A percentile compares a stretch with the other conserved stretches of the same genome.
These are phyloP conservation scores for Noccaea caerulescens DNA, from an alignment of 345 rosid genomes.

Conservation along the genomic window DNA sequence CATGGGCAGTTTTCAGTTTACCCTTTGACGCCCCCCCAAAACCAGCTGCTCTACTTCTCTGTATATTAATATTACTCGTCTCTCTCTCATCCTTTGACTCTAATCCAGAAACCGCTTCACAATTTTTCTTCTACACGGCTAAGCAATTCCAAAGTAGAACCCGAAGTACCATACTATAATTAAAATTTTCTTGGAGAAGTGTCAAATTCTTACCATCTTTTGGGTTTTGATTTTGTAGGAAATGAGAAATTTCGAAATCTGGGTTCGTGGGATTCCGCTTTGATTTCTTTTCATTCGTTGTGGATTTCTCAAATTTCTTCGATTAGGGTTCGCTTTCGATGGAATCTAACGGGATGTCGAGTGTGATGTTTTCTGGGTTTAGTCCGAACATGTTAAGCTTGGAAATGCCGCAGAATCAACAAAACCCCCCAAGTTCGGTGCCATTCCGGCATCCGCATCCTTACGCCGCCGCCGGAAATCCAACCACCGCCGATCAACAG, in stretches of 20 bases:
- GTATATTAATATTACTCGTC: constrained; percentile 31
- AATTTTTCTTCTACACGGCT: not conserved
- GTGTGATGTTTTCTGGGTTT: constrained; percentile 70
- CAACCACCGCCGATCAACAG: constrained; percentile 45
- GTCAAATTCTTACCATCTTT: not conserved
- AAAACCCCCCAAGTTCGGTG: constrained; percentile 36
- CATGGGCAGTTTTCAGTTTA: constrained; percentile 61
- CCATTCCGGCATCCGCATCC: constrained; percentile 64
- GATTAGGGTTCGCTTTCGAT: constrained; percentile 40
- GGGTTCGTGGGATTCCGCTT: constrained; percentile 24
- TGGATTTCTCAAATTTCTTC: not conserved
- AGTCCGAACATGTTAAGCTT: constrained; percentile 76
- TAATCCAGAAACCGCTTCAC: not conserved
- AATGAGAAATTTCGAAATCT: constrained; percentile 17
- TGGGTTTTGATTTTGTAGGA: not conserved
- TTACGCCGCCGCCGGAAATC: constrained; percentile 46
- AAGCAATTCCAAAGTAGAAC: not conserved
- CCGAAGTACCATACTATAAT: not conserved
- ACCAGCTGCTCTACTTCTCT: constrained; percentile 54
- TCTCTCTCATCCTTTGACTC: constrained; percentile 23
- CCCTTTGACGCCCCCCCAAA: constrained; percentile 41
- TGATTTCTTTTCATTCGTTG: not conserved
- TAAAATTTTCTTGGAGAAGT: not conserved
- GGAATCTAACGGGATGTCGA: constrained; percentile 48
- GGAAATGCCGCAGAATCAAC: constrained; percentile 73